These are phyloP conservation scores for Gymnopilus dilepis DNA, from an alignment of 768 basidiomycete genomes.

Conservation along the genomic window DNA sequence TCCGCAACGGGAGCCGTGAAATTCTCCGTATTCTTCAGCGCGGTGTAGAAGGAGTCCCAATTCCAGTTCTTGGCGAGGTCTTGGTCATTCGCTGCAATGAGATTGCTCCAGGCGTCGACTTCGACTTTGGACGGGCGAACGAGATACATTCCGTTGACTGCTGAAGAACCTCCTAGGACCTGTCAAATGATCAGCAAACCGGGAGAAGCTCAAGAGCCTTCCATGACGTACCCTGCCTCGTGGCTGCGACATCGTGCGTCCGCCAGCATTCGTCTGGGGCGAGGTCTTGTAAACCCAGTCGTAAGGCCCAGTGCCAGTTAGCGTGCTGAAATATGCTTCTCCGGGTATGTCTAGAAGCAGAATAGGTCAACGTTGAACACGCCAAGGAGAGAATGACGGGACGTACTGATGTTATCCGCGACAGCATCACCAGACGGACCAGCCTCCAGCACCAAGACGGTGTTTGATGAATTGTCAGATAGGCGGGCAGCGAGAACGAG, in stretches of 20 bases:
- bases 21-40: constrained; percentile 58
- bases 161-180: constrained; percentile 70
- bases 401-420: constrained; percentile 35
- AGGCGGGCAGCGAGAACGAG: constrained; percentile 42
- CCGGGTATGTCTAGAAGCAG: constrained; percentile 48
- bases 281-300: constrained; percentile 62
- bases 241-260: constrained; percentile 57
- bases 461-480: constrained; percentile 36
- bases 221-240: constrained; percentile 55
- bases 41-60: constrained; percentile 50
- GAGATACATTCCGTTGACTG: constrained; percentile 73
- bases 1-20: constrained; percentile 56
- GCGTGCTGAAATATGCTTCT: constrained; percentile 56
- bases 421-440: constrained; percentile 38
- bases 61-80: constrained; percentile 47
- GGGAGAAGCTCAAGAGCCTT: background rate
- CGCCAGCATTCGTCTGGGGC: constrained; percentile 48
- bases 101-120: constrained; percentile 50
- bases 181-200: constrained; percentile 24
- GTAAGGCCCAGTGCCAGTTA: constrained; percentile 48
- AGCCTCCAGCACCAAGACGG: constrained; percentile 46
- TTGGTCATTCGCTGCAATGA: constrained; percentile 44
- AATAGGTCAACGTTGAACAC: background rate
- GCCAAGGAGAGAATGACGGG: background rate
- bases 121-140: constrained; percentile 58